These are phyloP conservation scores for Agrostemma githago DNA, from an alignment of 148 eudicot species.

Conservation along the genomic window DNA sequence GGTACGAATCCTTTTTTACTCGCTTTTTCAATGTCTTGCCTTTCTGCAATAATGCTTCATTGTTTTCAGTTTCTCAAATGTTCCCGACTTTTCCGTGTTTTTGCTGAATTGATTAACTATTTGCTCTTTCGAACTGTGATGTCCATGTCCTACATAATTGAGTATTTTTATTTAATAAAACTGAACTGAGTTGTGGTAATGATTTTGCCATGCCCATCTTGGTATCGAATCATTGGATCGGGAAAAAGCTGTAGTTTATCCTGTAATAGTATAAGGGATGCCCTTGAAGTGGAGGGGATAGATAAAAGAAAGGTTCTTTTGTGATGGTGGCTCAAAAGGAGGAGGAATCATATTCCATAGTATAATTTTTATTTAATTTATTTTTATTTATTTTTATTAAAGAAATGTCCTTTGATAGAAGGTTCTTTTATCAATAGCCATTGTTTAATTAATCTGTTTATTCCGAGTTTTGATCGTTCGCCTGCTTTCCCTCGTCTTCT, in stretches of 20 bases:
- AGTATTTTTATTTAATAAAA: neutral
- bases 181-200: conserved; percentile 9
- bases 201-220: conserved; percentile 11
- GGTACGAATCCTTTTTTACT: too few relatives aligned
- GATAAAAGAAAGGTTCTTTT: conserved; percentile 28
- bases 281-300: conserved; percentile 17
- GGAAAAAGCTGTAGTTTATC: conserved; percentile 27
- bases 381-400: too few relatives aligned
- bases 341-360: conserved; percentile 45
- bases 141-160: conserved; percentile 8
- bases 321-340: conserved; percentile 33
- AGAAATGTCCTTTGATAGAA: neutral
- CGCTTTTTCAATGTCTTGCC: too few relatives aligned
- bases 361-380: neutral
- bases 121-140: neutral
- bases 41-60: too few relatives aligned
- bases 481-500: neutral
- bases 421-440: conserved; percentile 19
- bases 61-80: neutral
- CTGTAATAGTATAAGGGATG: conserved; percentile 15
- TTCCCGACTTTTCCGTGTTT: too few relatives aligned
- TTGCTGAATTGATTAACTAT: neutral
- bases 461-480: neutral
- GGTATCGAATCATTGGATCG: conserved; percentile 22
- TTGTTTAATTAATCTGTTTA: neutral